phyloP scores from a whole-genome alignment of 371 early-diverging fungal species.

The Rhizopus sp. region DNA sequence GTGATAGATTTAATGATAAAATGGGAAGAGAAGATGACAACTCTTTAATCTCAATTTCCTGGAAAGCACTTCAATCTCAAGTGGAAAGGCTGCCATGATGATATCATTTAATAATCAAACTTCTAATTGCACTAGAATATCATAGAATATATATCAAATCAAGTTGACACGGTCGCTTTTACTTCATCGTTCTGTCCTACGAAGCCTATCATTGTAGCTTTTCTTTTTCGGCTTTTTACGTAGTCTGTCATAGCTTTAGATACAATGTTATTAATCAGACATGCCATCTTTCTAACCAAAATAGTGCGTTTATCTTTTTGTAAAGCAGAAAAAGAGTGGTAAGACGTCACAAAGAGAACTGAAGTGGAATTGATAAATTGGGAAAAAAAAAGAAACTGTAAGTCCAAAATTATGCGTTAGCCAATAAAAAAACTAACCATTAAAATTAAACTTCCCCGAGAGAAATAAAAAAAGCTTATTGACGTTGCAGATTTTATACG shows the following conservation, averaged over 20 bases:
- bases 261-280: slow-evolving; percentile 2
- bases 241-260: slow-evolving; percentile 2
- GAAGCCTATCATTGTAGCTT: slow-evolving; percentile 7
- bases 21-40: slow-evolving; percentile 10
- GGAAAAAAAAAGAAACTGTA: too few species aligned
- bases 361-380: too few species aligned
- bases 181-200: slow-evolving; percentile 9
- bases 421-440: too few species aligned
- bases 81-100: slow-evolving; percentile 11
- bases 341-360: too few species aligned
- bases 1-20: slow-evolving; percentile 14
- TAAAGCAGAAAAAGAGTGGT: too few species aligned
- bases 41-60: slow-evolving; percentile 8
- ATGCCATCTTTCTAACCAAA: slow-evolving; percentile 2
- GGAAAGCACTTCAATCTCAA: slow-evolving; percentile 5
- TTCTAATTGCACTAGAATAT: slow-evolving; percentile 11
- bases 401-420: too few species aligned
- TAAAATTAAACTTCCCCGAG: too few species aligned
- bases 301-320: slow-evolving; percentile 2
- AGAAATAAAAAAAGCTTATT: too few species aligned
- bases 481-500: too few species aligned
- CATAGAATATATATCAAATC: slow-evolving; percentile 11
- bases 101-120: slow-evolving; percentile 7
- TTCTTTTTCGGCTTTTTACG: slow-evolving; percentile 3
- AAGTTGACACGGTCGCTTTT: slow-evolving; percentile 9